These are phyloP conservation scores for Nidularia pulvinata DNA, from an alignment of 768 basidiomycete genomes.

Conservation along the genomic window DNA sequence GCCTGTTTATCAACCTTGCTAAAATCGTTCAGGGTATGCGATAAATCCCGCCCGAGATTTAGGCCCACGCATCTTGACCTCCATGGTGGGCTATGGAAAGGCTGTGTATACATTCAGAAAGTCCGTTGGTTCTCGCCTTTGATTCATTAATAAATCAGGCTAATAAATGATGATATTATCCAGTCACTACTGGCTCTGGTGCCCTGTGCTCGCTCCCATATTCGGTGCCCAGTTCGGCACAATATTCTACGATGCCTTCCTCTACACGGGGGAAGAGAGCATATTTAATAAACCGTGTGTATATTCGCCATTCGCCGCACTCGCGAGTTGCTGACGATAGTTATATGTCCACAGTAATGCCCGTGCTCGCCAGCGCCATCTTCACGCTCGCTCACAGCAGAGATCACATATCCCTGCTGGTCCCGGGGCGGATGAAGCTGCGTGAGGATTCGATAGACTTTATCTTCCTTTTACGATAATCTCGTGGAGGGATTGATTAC, in stretches of 20 bases:
- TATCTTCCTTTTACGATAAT: no score
- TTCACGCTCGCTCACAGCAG: slow-evolving; percentile 7
- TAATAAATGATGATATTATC: slow-evolving; percentile 6
- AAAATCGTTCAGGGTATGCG: slow-evolving; percentile 21
- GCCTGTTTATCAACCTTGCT: not conserved
- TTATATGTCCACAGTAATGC: slow-evolving; percentile 3
- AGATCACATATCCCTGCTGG: slow-evolving; percentile 6
- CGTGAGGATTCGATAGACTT: not conserved
- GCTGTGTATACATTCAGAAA: slow-evolving; percentile 30
- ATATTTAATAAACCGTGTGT: slow-evolving; percentile 53
- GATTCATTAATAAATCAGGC: no score
- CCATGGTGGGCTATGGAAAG: slow-evolving; percentile 66
- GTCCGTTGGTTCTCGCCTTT: slow-evolving; percentile 18
- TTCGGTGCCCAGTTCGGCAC: slow-evolving; percentile 51
- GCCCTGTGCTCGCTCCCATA: slow-evolving; percentile 54
- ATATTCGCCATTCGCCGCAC: not conserved
- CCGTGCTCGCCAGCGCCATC: slow-evolving; percentile 3
- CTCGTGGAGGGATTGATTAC: no score
- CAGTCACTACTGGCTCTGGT: slow-evolving; percentile 76
- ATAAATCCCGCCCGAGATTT: slow-evolving; percentile 34
- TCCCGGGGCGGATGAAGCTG: slow-evolving; percentile 5
- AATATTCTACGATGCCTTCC: slow-evolving; percentile 52
- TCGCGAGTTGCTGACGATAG: not conserved
- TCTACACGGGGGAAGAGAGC: slow-evolving; percentile 57
- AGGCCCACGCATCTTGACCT: slow-evolving; percentile 64